Evolutionary conservation across 352 stramenopile genomes (phyloP).

Genomic region (Phytophthora rubi): DNA sequence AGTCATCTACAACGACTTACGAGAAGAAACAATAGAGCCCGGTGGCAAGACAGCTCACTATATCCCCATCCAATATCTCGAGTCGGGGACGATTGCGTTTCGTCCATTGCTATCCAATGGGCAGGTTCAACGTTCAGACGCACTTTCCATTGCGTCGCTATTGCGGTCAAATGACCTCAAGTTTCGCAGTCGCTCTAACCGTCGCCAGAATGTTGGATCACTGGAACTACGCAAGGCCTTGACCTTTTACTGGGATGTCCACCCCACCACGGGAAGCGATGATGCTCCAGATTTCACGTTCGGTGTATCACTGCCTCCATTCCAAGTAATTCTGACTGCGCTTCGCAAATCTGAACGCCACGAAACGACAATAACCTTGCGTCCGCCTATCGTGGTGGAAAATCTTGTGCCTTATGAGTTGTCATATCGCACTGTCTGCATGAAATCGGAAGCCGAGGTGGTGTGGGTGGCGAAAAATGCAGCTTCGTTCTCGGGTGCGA

Average conservation of each 20-base stretch:
- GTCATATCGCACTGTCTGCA: conserved; percentile 75
- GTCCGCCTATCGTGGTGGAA: conserved; percentile 72
- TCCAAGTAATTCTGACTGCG: conserved; percentile 78
- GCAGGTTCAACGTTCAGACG: conserved; percentile 62
- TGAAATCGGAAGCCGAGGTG: conserved; percentile 75
- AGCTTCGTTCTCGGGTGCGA: conserved; percentile 68
- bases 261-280: conserved; percentile 38
- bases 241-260: conserved; percentile 82
- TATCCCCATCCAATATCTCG: conserved; percentile 82
- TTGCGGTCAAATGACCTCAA: conserved; percentile 50
- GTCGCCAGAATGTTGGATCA: conserved; percentile 57
- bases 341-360: conserved; percentile 79
- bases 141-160: conserved; percentile 66
- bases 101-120: conserved; percentile 68
- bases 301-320: conserved; percentile 62
- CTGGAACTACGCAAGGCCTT: conserved; percentile 68
- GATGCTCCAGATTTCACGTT: conserved; percentile 36
- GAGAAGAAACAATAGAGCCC: conserved; percentile 57
- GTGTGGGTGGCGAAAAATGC: conserved; percentile 69
- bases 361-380: conserved; percentile 74
- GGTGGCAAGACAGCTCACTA: conserved; percentile 65
- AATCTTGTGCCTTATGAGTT: conserved; percentile 81
- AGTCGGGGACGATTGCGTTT: conserved; percentile 73
- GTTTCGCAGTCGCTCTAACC: conserved; percentile 26
- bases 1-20: conserved; percentile 77